Conservation (phyloP, 2,329 filamentous ascomycete species). For the Hymenoscyphus salicellus region DNA sequence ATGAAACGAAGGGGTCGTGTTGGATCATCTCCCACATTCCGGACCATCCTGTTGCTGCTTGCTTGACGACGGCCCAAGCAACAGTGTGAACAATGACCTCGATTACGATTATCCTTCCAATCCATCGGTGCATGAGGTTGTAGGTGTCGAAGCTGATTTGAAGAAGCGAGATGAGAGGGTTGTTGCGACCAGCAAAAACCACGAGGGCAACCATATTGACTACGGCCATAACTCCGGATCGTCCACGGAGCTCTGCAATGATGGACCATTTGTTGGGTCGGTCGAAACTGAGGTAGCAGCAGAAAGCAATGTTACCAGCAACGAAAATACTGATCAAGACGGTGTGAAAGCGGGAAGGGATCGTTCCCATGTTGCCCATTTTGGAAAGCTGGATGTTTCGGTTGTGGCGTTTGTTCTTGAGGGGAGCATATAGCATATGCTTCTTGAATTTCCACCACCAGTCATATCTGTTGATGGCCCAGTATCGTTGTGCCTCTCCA, state of each 20-base stretch:
- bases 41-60: conserved; percentile 60
- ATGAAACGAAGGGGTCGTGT: conserved; percentile 61
- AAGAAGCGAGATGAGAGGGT: conserved; percentile 78
- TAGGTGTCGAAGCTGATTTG: conserved; percentile 94
- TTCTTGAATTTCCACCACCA: conserved; percentile 60
- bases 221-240: conserved; percentile 77
- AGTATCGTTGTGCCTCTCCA: conserved; percentile 55
- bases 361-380: conserved; percentile 58
- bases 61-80: conserved; percentile 71
- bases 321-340: conserved; percentile 57
- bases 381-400: conserved; percentile 61
- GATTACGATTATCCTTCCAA: conserved; percentile 69
- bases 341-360: conserved; percentile 63
- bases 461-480: conserved; percentile 53
- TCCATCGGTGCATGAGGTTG: conserved; percentile 84
- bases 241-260: conserved; percentile 78
- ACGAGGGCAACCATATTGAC: conserved; percentile 92
- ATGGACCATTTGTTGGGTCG: conserved; percentile 59
- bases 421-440: conserved; percentile 60
- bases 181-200: conserved; percentile 87
- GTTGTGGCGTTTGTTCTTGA: conserved; percentile 65
- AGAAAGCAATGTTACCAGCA: conserved; percentile 60
- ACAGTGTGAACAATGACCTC: conserved; percentile 69
- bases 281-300: conserved; percentile 60
- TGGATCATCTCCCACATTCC: conserved; percentile 54